Conservation (phyloP, 345 rosid species). For the Cardamine resedifolia region DNA sequence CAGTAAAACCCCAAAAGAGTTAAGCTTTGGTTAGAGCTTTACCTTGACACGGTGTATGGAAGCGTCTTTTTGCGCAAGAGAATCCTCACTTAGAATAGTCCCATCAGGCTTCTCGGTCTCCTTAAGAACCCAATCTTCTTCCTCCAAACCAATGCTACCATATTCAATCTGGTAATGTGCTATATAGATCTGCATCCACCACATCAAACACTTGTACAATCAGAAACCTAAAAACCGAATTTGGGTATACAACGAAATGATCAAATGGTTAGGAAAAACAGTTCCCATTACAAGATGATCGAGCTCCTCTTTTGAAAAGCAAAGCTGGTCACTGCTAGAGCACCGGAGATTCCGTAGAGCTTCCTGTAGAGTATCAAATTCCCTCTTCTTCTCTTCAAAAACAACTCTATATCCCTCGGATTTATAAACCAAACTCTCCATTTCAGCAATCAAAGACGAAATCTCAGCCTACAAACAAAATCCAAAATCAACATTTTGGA, state of each 20-base stretch:
- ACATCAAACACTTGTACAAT: conserved; percentile 20
- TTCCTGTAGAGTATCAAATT: conserved; percentile 69
- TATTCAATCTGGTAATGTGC: conserved; percentile 75
- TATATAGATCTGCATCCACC: conserved; percentile 57
- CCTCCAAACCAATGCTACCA: conserved; percentile 72
- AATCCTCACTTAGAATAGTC: conserved; percentile 63
- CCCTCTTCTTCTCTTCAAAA: conserved; percentile 62
- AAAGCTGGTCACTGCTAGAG: conserved; percentile 37
- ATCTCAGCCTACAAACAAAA: conserved; percentile 40
- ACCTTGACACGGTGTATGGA: conserved; percentile 79
- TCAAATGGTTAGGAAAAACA: not conserved
- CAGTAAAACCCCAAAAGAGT: not conserved
- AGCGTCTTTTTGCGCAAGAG: conserved; percentile 70
- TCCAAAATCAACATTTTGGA: not conserved
- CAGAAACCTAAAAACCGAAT: not conserved
- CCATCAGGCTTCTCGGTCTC: conserved; percentile 71
- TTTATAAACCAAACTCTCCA: conserved; percentile 40
- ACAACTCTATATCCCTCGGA: conserved; percentile 43
- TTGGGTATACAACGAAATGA: not conserved
- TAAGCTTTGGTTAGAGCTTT: conserved; percentile 29
- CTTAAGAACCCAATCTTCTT: conserved; percentile 74
- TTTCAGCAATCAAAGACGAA: conserved; percentile 43
- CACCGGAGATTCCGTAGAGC: conserved; percentile 68
- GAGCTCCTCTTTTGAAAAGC: conserved; percentile 84
- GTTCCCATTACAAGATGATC: conserved; percentile 58